A percentile compares a stretch with the other conserved stretches of the same genome.
phyloP scores from a whole-genome alignment of 2,329 filamentous ascomycete genomes.

The Exophiala spinifera region DNA sequence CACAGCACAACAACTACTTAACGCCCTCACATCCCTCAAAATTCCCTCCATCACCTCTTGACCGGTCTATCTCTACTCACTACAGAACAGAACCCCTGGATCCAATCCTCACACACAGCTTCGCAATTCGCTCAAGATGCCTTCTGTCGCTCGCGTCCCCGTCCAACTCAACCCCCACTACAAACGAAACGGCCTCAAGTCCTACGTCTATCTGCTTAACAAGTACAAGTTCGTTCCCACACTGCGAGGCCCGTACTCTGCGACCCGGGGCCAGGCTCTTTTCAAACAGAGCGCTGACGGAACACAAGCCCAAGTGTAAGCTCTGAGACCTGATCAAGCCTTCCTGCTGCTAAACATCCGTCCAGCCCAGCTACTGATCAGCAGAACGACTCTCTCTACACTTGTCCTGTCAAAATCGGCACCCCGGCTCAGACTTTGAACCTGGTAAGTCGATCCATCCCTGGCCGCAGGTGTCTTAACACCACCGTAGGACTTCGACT shows the following conservation, averaged over 20 bases:
- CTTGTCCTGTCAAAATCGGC: constrained; percentile 63
- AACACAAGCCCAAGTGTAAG: constrained; percentile 17
- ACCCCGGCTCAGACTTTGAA: constrained; percentile 61
- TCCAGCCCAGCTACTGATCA: constrained; percentile 59
- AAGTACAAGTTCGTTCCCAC: constrained; percentile 64
- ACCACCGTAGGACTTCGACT: constrained; percentile 58
- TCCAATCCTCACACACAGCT: not conserved
- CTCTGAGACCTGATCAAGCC: not conserved
- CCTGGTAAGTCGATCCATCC: constrained; percentile 2
- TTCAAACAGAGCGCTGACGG: constrained; percentile 17
- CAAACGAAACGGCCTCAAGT: constrained; percentile 58
- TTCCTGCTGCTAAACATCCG: not conserved
- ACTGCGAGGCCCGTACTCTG: constrained; percentile 59
- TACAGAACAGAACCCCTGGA: not conserved
- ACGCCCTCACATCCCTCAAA: no score
- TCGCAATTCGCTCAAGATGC: not conserved
- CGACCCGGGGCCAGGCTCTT: constrained; percentile 40
- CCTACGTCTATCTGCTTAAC: constrained; percentile 59
- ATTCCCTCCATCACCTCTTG: not conserved
- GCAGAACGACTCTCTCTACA: constrained; percentile 65
- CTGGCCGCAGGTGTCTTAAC: not conserved
- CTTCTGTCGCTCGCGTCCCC: constrained; percentile 42
- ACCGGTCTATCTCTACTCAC: not conserved
- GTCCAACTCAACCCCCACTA: constrained; percentile 60
- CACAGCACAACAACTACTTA: no score